Base-by-base conservation (phyloP, 2,329 filamentous ascomycete species). In the Epichloe gansuensis region DNA sequence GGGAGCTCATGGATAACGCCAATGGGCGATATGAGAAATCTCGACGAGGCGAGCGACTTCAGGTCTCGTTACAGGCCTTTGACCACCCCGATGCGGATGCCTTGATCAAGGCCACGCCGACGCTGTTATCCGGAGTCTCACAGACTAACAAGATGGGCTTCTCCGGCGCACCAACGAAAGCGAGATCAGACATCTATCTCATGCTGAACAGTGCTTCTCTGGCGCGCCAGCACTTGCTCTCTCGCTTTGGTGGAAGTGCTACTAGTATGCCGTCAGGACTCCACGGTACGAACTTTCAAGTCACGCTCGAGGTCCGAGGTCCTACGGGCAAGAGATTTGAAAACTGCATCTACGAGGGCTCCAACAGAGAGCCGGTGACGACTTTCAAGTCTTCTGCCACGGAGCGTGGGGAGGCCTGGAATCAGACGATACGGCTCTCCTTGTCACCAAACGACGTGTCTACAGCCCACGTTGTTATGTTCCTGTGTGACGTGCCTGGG, bases 141-240 rank as follows among this genome's bases (percentile, higher is more conserved):
- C 85, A 85, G 65, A 95, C 90, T 0, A 85, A 77, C 60, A 93
- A 93, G 65, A 90, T 97, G 66, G 93, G 90, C 2, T 97, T 98
- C 65, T 88, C 91, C 3, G 90, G 90, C 12, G 90, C 90, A 2
- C 91, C 93, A 0, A 89, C 85, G 0, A 90, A 89, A 64, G 77
- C 86, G 15, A 78, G 94, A 60, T 96, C 89, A 11, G 94, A 98
- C 65, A 97, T 98, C 49, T 98, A 98, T 64, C 68, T 98, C 44
- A 96, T 89, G 0, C 68, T 98, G 47, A 81, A 82, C 53, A 83
- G 89, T 56, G 87, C 89, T 0, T 75, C 83, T n/a, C 73, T 98
- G 25, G 83, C 85, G 17, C 82, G 82, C 53, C 88, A 95, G 60
- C 83, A 85, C 36, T 66, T 84, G 0, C 65, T 85, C n/a, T 84